Conservation (phyloP, 495 filamentous ascomycete genomes). For the Penicillium pancosmium region DNA sequence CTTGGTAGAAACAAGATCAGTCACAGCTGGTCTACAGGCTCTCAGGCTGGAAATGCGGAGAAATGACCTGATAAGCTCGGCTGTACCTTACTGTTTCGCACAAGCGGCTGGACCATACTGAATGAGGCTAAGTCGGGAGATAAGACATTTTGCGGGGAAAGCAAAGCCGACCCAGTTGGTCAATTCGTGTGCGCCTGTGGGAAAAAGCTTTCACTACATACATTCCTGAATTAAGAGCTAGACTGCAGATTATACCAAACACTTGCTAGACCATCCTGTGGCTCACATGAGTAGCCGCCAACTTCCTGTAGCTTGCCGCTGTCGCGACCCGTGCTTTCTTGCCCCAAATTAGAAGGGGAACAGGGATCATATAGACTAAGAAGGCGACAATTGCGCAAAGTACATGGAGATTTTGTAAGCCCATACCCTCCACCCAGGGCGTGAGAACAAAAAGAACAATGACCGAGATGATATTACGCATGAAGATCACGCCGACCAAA, state of each 20-base stretch:
- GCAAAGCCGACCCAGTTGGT: background rate
- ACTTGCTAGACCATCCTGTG: conserved; percentile 22
- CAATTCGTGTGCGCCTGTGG: background rate
- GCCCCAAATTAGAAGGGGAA: conserved; percentile 28
- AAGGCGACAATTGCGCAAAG: conserved; percentile 23
- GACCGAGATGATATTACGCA: conserved; percentile 34
- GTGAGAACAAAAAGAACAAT: conserved; percentile 39
- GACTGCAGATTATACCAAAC: background rate
- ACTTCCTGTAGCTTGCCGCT: conserved; percentile 21
- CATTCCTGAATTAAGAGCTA: background rate
- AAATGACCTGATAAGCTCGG: background rate
- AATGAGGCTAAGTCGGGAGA: background rate
- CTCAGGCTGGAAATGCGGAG: background rate
- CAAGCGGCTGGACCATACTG: background rate
- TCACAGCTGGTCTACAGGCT: background rate
- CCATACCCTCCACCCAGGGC: conserved; percentile 40
- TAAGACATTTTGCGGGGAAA: conserved; percentile 7
- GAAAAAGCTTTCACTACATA: background rate
- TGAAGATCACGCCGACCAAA: conserved; percentile 36
- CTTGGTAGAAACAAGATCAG: background rate
- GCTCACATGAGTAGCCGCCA: conserved; percentile 26
- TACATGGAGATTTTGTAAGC: conserved; percentile 35
- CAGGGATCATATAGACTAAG: conserved; percentile 21
- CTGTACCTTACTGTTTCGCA: background rate
- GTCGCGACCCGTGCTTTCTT: conserved; percentile 27